Percentiles rank a stretch among this genome's conserved stretches.
Evolutionary conservation across 805 yeast species (phyloP).

Genomic region (Wickerhamomyces strasburgensis): DNA sequence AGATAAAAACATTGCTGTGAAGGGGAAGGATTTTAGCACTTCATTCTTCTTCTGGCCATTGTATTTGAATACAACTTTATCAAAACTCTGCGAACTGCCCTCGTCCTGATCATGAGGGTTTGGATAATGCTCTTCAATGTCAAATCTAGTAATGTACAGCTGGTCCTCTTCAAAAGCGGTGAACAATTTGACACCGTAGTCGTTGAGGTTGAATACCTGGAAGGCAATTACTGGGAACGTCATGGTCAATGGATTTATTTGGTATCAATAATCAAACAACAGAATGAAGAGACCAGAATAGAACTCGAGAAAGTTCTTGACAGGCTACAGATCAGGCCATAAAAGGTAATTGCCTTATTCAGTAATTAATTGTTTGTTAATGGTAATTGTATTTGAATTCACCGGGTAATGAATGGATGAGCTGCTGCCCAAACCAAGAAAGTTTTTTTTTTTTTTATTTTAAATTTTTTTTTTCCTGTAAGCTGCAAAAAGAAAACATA

Average conservation of each 20-base stretch:
- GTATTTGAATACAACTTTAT: constrained; percentile 11
- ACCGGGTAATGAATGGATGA: constrained; percentile 1
- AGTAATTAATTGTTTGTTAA: no score
- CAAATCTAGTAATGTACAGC: constrained; percentile 19
- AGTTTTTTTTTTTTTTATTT: neutral
- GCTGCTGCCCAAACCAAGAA: neutral
- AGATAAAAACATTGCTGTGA: constrained; percentile 16
- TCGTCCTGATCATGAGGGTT: constrained; percentile 13
- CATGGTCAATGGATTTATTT: no score
- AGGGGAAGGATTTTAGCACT: constrained; percentile 19
- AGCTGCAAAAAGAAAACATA: constrained; percentile 1
- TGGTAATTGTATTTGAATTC: neutral
- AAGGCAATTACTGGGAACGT: constrained; percentile 17
- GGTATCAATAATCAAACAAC: no score
- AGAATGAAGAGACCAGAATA: neutral
- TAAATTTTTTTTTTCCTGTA: neutral
- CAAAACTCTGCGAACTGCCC: constrained; percentile 22
- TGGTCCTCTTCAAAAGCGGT: constrained; percentile 16
- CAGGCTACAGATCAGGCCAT: no score
- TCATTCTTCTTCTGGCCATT: constrained; percentile 6
- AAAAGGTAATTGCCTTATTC: no score
- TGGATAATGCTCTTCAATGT: constrained; percentile 18
- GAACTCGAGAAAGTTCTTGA: neutral
- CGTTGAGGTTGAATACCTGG: constrained; percentile 23
- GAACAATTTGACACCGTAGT: constrained; percentile 22